Evolutionary conservation across 2,329 filamentous ascomycete species (phyloP), one percentile per base, ranked within the genome.

Genomic region (Cercospora zeae-maydis): DNA sequence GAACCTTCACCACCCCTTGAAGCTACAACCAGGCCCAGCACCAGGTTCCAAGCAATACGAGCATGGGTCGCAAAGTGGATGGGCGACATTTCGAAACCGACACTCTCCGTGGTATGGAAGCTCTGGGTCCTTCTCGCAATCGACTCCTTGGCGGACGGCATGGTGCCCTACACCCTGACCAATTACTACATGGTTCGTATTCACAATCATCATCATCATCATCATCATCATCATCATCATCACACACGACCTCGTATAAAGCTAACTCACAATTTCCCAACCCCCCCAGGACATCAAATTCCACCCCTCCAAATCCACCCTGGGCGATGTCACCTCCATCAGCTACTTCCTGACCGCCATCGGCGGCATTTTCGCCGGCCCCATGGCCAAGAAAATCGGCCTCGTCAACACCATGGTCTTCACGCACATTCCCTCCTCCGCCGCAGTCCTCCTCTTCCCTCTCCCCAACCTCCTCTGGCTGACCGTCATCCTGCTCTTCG

Each of bases 121-220:
- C 79, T 93, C 0, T 89, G 86, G 71, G 75, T 88, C 7, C 78
- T 93, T 1, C 88, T 92, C 69, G 83, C 82, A 1, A 71, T 92
- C 5, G 89, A 92, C 73, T 84, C 86, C 0, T 83, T 92, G 61
- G 88, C 88, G 1, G 73, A 74, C 19, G 89, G 90, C 1, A 82
- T 93, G 73, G 87, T 86, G 3, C 84, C 75, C 14, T 77, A 75
- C 68, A 75, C 76, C 9, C 69, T 78, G 33, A 82, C 85, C 66
- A 85, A 81, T 61, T 86, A 84, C 72, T 84, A 83, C 73, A 81
- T 86, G 68, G 56, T 59, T 34, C 4, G 39, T 30, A 9, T 14
- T 13, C 10, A 49, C 36, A n/a, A n/a, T n/a, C n/a, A 10, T 14
- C 16, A n/a, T 8, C 14, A 27, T 11, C 10, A n/a, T 14, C 37